Percentiles rank a stretch among this genome's conserved stretches.
Evolutionary conservation across 768 basidiomycete genomes (phyloP).

Genomic region (Lactarius trivialis): DNA sequence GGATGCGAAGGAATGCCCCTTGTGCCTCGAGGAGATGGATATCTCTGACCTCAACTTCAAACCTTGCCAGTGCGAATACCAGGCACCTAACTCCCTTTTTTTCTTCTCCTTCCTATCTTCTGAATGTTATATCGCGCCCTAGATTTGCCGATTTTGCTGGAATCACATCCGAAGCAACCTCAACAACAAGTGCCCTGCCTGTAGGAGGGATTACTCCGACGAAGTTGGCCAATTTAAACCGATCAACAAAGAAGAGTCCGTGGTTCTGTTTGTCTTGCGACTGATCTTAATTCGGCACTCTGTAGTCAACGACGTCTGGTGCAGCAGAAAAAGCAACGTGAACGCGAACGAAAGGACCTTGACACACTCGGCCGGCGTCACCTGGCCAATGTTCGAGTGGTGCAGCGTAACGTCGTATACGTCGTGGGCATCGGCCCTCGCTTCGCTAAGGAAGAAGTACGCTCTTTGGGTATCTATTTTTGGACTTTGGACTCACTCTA

Average conservation of each 20-base stretch:
- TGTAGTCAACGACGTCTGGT: conserved; percentile 89
- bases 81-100: conserved; percentile 43
- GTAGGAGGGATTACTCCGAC: conserved; percentile 87
- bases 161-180: conserved; percentile 96
- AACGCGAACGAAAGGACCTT: conserved; percentile 93
- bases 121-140: background rate
- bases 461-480: conserved; percentile 24
- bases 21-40: conserved; percentile 99
- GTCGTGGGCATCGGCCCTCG: conserved; percentile 92
- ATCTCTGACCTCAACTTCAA: conserved; percentile 98
- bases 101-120: conserved; percentile 16
- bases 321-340: conserved; percentile 91
- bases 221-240: conserved; percentile 93
- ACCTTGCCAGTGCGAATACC: conserved; percentile 98
- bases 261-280: conserved; percentile 22
- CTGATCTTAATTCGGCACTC: conserved; percentile 8
- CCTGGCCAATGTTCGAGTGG: conserved; percentile 90
- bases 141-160: conserved; percentile 99
- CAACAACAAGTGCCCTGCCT: conserved; percentile 95
- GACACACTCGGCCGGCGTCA: conserved; percentile 79
- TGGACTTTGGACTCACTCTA: conserved; percentile 18
- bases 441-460: conserved; percentile 93
- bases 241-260: conserved; percentile 92
- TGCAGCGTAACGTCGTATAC: conserved; percentile 93
- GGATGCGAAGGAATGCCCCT: conserved; percentile 97